Base-by-base conservation (phyloP, 441 rosid species). In the Populus hybrid region DNA sequence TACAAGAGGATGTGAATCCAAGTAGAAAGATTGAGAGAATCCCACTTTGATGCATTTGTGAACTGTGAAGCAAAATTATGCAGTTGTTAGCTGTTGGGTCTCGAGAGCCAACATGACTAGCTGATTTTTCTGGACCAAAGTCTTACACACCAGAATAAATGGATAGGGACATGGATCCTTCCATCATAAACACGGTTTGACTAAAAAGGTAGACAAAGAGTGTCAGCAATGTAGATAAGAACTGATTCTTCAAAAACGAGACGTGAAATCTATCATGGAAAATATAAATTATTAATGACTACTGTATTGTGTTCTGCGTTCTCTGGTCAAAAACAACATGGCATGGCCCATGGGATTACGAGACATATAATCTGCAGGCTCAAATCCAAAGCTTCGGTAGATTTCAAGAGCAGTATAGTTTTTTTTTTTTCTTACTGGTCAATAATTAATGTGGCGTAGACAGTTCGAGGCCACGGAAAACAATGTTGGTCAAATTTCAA, bases 131-230 rank as follows among this genome's bases (percentile, higher is more conserved):
- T 30, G 32, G 82, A 76, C 72, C 20, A 67, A 78, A 76, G 72
- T 65, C 8, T 10, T 28, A 18, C 71, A 63, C 35, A 32, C 65
- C 57, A 77, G 81, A 77, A 81, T 79, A 73, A 78, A 70, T 18
- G 69, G 83, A 84, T 35, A 64, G 70, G 68, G 86, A 75, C 79
- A 70, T 67, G 34, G 57, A n/a, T 59, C 21, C 34, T 42, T 61
- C 40, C 69, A 71, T 74, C 42, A 1, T 30, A 73, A 81, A 57
- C 75, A 69, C 69, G 5, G 61, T 69, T 80, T 85, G 84, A 81
- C 80, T 71, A 53, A 18, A 70, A 18, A 35, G 35, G 73, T 14
- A 2, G 71, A 76, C 80, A 82, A 35, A 30, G 36, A 32, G 59
- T 79, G 80, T 77, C 82, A 81, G 77, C 66, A 32, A 10, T 73